Evolutionary conservation across 371 early-diverging fungal species (phyloP).

Genomic region (Encephalitozoon hellem): DNA sequence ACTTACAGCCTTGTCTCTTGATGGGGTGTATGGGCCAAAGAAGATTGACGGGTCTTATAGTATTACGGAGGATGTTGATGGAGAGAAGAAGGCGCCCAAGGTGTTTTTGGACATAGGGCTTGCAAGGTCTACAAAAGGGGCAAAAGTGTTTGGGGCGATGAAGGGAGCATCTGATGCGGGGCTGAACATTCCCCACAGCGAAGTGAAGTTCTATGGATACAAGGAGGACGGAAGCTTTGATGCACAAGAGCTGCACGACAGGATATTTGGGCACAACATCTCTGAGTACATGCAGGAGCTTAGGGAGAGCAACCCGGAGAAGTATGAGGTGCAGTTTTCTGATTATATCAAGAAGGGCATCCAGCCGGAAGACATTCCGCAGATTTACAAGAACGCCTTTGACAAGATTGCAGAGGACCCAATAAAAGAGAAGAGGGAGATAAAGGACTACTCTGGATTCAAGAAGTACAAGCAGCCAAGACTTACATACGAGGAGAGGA

Average conservation of each 20-base stretch:
- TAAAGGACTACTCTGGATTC: conserved; percentile 50
- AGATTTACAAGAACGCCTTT: conserved; percentile 85
- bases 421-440: conserved; percentile 38
- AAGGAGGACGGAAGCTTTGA: conserved; percentile 77
- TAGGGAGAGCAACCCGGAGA: conserved; percentile 91
- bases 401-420: conserved; percentile 45
- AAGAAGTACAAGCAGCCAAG: conserved; percentile 48
- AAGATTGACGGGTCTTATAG: conserved; percentile 81
- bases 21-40: conserved; percentile 71
- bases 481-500: conserved; percentile 55
- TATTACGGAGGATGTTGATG: conserved; percentile 75
- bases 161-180: conserved; percentile 99
- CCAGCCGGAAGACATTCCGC: conserved; percentile 80
- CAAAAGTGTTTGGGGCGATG: conserved; percentile 93
- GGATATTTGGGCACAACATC: conserved; percentile 95
- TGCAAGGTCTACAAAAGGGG: conserved; percentile 92
- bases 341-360: conserved; percentile 81
- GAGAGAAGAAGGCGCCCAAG: conserved; percentile 92
- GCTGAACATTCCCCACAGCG: conserved; percentile 89
- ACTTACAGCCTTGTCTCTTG: conserved; percentile 73
- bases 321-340: conserved; percentile 89
- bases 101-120: conserved; percentile 97
- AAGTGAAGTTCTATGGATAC: conserved; percentile 93
- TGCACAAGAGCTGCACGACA: conserved; percentile 81
- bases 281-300: conserved; percentile 92